A percentile compares a stretch with the other conserved stretches of the same genome.
Conservation (phyloP, 768 basidiomycete genomes). For the Suillus decipiens region DNA sequence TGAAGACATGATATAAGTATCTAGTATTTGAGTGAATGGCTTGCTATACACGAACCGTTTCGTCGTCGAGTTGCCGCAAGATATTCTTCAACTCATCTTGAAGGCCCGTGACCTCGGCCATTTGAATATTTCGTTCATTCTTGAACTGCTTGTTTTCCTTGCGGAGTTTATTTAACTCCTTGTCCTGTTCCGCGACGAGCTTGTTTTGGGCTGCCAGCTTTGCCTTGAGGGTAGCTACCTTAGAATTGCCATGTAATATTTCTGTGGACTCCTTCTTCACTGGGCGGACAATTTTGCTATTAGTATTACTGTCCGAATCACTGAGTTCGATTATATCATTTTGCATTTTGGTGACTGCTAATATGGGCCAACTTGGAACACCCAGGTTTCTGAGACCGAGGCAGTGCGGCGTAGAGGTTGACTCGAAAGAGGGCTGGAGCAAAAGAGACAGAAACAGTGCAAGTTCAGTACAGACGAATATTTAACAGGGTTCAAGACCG, state of each 20-base stretch:
- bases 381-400: neutral
- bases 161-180: slow-evolving; percentile 7
- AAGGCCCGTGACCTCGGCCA: slow-evolving; percentile 9
- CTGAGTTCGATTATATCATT: slow-evolving; percentile 7
- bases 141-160: slow-evolving; percentile 7
- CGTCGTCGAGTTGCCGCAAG: neutral
- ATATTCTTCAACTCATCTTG: slow-evolving; percentile 9
- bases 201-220: slow-evolving; percentile 1
- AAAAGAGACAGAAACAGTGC: neutral
- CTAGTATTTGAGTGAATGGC: neutral
- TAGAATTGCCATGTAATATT: neutral
- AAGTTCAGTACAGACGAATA: neutral
- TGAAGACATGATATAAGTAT: neutral
- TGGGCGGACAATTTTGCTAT: neutral
- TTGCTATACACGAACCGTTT: slow-evolving; percentile 3
- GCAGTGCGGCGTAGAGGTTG: neutral
- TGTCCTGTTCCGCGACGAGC: neutral
- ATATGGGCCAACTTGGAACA: neutral
- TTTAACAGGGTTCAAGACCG: neutral
- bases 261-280: neutral
- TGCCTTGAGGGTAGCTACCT: neutral
- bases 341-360: neutral
- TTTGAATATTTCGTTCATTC: slow-evolving; percentile 4
- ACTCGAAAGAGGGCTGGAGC: neutral
- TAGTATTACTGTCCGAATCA: slow-evolving; percentile 1